Base-by-base conservation (phyloP, 441 rosid genomes). In the Kokia cookei region DNA sequence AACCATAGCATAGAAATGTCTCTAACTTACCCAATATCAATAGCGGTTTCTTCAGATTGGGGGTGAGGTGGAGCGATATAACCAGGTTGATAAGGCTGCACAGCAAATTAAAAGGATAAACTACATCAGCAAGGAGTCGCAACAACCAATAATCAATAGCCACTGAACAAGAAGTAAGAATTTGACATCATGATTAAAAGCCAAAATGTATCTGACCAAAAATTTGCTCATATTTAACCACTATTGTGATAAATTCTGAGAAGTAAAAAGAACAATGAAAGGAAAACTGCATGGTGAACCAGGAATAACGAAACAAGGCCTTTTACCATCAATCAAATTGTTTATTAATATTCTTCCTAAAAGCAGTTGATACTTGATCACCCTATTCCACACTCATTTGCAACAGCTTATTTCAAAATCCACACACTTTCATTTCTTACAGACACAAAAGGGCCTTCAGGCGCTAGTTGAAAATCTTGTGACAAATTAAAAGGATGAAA, bases 61-160 rank as follows among this genome's bases (percentile, higher is more conserved):
- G 65, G 57, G 1, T 19, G 71, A 37, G 71, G 57, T n/a, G 40
- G 76, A 40, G 76, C 54, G 12, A 64, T 54, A 74, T 74, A 74
- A 51, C 64, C 71, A 26, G 53, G 53, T 54, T 65, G 71, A 53
- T 74, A 74, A 51, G 88, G 84, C 98, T 94, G 72, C 35, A 74
- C 66, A 72, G 19, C 61, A 79, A 4, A 76, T 62, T 24, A 26
- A 48, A 32, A 71, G 83, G 67, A 27, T 4, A 73, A 2, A 37
- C 65, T 12, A 27, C 15, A 26, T 73, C 27, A 48, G 75, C 67
- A 42, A 57, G 50, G 40, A 24, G 50, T 29, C 48, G 78, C 45
- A 61, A 60, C 32, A 76, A 64, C 35, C 58, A 65, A 57, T 40
- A 42, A 55, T 65, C 51, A 76, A 29, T 3, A 60, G 7, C 65